Evolutionary conservation across 495 filamentous ascomycete genomes (phyloP).

Genomic region (Oleoguttula mirabilis): DNA sequence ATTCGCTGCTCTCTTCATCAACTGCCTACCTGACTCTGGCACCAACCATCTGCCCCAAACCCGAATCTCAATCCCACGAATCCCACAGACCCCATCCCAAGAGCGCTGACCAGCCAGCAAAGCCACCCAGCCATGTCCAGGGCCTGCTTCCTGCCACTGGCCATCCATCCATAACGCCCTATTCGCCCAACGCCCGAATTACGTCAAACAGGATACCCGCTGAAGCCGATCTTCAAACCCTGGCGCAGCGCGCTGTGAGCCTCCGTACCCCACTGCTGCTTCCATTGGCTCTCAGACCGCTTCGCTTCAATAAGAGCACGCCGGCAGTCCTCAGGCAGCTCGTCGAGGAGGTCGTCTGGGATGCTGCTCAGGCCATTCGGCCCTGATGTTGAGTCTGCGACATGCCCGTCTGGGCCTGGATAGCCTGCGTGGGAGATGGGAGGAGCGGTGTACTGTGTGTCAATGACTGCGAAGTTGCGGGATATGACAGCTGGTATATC

Average conservation of each 20-base stretch:
- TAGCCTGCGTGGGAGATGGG: slow-evolving; percentile 44
- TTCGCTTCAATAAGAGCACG: slow-evolving; percentile 54
- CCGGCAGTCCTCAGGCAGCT: slow-evolving; percentile 61
- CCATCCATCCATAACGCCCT: slow-evolving; percentile 1
- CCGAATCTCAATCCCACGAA: no score
- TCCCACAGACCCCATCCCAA: background rate
- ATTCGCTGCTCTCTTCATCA: no score
- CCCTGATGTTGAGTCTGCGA: slow-evolving; percentile 38
- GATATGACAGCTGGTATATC: slow-evolving; percentile 51
- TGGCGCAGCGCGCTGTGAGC: slow-evolving; percentile 36
- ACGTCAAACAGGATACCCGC: slow-evolving; percentile 29
- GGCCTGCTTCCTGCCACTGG: no score
- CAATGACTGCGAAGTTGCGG: slow-evolving; percentile 63
- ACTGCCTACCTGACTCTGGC: no score
- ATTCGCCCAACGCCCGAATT: slow-evolving; percentile 17
- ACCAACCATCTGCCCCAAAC: no score
- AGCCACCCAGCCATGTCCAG: no score
- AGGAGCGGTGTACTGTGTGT: slow-evolving; percentile 55
- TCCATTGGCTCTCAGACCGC: slow-evolving; percentile 55
- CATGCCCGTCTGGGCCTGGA: slow-evolving; percentile 53
- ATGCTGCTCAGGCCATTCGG: slow-evolving; percentile 56
- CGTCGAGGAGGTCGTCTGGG: slow-evolving; percentile 51
- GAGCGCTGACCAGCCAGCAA: background rate
- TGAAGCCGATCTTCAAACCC: slow-evolving; percentile 37
- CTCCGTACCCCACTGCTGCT: slow-evolving; percentile 57